A percentile compares a stretch with the other conserved stretches of the same genome.
Conservation (phyloP, 768 basidiomycete genomes). For the Naganishia vaughanmartiniae region DNA sequence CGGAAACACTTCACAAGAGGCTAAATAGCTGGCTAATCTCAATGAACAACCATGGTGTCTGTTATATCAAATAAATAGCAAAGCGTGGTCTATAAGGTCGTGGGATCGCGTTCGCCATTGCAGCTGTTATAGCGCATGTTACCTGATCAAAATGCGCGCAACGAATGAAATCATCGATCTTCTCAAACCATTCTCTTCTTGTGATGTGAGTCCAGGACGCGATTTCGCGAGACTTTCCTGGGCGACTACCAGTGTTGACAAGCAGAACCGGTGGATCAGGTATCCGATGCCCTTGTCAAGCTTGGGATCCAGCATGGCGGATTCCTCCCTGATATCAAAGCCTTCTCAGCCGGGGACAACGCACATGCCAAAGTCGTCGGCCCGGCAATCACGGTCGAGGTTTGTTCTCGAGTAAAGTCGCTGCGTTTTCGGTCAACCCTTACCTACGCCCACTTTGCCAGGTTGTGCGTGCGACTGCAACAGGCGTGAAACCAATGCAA, state of each 20-base stretch:
- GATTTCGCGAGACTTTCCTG: too few relatives aligned
- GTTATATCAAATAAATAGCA: too few relatives aligned
- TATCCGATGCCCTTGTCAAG: constrained; percentile 22
- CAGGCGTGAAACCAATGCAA: neutral
- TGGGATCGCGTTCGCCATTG: too few relatives aligned
- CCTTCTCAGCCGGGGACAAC: neutral
- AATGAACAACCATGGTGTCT: too few relatives aligned
- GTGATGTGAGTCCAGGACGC: neutral
- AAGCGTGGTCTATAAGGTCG: too few relatives aligned
- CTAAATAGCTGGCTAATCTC: too few relatives aligned
- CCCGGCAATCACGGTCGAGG: constrained; percentile 21
- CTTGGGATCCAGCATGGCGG: constrained; percentile 10
- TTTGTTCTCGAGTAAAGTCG: neutral
- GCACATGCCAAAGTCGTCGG: neutral
- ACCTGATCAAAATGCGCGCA: neutral
- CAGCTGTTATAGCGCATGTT: too few relatives aligned
- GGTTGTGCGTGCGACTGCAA: constrained; percentile 2
- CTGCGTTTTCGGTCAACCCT: neutral
- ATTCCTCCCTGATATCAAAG: constrained; percentile 5
- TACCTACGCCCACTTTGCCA: neutral
- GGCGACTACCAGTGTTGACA: neutral
- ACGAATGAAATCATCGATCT: neutral
- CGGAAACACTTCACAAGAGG: too few relatives aligned
- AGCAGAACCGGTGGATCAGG: neutral
- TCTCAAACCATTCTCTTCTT: constrained; percentile 3